These are phyloP conservation scores for Fusarium sp. DNA, from an alignment of 2,329 filamentous ascomycete species.

Conservation along the genomic window DNA sequence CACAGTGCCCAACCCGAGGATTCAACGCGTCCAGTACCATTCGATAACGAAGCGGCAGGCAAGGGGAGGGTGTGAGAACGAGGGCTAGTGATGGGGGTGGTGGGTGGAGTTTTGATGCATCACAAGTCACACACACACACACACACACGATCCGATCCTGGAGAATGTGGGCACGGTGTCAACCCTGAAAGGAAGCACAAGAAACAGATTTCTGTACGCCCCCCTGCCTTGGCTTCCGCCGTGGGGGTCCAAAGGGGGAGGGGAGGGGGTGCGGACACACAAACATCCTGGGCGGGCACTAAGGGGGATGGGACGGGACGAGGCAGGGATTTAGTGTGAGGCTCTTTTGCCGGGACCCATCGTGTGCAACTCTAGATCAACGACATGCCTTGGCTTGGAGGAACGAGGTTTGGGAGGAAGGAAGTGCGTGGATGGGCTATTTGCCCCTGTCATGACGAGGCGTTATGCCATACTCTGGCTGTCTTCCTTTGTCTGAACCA, in stretches of 20 bases:
- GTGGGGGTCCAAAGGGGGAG: background rate
- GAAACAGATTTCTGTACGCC: background rate
- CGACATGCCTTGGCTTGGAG: background rate
- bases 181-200: background rate
- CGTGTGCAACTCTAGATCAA: background rate
- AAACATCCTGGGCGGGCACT: background rate
- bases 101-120: background rate
- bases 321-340: background rate
- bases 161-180: background rate
- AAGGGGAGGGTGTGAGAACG: background rate
- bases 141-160: background rate
- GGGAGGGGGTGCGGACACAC: background rate
- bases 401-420: background rate
- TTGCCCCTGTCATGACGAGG: background rate
- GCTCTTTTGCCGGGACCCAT: background rate
- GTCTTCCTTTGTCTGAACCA: background rate
- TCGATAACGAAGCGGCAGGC: background rate
- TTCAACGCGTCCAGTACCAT: background rate
- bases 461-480: background rate
- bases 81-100: background rate
- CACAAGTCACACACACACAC: background rate
- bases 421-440: background rate
- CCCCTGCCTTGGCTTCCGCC: background rate
- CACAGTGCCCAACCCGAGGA: background rate
- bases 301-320: background rate